phyloP scores from a whole-genome alignment of 2,329 filamentous ascomycete genomes.

The Claviceps spartinae region DNA sequence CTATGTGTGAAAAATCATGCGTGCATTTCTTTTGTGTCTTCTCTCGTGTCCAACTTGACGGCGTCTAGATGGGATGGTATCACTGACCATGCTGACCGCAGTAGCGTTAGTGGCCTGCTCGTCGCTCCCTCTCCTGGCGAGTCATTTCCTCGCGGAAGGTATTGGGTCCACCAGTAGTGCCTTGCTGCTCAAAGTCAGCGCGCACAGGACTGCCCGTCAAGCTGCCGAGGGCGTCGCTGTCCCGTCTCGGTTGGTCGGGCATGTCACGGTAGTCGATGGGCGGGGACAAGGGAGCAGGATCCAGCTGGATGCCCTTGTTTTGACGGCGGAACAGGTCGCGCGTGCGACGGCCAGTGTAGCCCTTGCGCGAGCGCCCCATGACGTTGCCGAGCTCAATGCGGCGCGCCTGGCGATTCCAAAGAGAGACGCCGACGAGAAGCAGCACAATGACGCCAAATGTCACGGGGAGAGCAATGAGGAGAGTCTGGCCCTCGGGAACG shows the following conservation, averaged over 20 bases:
- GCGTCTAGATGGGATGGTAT: no score
- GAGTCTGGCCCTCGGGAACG: constrained; percentile 23
- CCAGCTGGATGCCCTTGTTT: constrained; percentile 31
- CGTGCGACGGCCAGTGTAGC: constrained; percentile 29
- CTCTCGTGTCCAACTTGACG: no score
- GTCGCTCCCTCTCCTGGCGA: constrained; percentile 25
- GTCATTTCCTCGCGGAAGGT: constrained; percentile 36
- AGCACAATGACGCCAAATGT: constrained; percentile 33
- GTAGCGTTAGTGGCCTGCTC: background rate
- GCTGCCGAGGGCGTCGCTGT: constrained; percentile 37
- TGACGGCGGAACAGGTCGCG: constrained; percentile 22
- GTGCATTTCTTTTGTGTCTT: no score
- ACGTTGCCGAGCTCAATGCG: constrained; percentile 37
- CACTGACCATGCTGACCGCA: no score
- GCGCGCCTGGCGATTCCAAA: constrained; percentile 41
- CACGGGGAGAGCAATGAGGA: constrained; percentile 40
- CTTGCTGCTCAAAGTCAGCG: constrained; percentile 26
- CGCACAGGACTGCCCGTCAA: constrained; percentile 33
- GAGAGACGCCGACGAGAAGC: constrained; percentile 38
- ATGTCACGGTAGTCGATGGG: constrained; percentile 15
- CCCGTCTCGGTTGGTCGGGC: constrained; percentile 15
- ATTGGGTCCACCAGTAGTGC: constrained; percentile 23
- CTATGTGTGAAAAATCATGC: no score
- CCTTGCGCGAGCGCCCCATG: constrained; percentile 31
- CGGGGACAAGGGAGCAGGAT: constrained; percentile 16